A percentile compares a stretch with the other conserved stretches of the same genome.
phyloP scores from a whole-genome alignment of 495 filamentous ascomycete genomes.

The Neurospora pannonica region DNA sequence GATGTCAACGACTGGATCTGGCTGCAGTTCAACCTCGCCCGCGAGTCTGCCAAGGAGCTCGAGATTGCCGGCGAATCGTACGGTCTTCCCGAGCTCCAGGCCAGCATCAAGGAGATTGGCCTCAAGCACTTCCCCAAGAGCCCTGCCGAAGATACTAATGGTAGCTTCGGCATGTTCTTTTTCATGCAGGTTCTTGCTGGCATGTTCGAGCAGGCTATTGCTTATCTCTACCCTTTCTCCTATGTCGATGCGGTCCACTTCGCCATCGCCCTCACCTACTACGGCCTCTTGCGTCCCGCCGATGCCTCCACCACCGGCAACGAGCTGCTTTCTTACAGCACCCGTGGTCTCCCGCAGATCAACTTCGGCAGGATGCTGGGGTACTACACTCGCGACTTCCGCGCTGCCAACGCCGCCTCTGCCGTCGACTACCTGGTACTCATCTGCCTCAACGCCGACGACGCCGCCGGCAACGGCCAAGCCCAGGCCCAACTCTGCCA shows the following conservation, averaged over 20 bases:
- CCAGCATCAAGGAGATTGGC: constrained; percentile 78
- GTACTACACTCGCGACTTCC: constrained; percentile 92
- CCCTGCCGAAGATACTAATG: constrained; percentile 55
- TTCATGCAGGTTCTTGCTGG: constrained; percentile 81
- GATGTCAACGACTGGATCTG: constrained; percentile 93
- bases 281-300: constrained; percentile 79
- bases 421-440: constrained; percentile 90
- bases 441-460: constrained; percentile 86
- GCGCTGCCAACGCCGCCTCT: constrained; percentile 72
- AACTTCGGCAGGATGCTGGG: constrained; percentile 91
- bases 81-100: constrained; percentile 75
- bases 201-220: constrained; percentile 90
- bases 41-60: constrained; percentile 73
- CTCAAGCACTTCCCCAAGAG: constrained; percentile 72
- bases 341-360: constrained; percentile 75
- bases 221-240: constrained; percentile 79
- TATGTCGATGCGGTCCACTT: constrained; percentile 93
- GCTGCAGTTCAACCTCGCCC: constrained; percentile 86
- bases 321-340: constrained; percentile 59
- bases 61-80: constrained; percentile 84
- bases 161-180: constrained; percentile 83
- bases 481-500: constrained; percentile 78
- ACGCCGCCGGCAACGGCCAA: constrained; percentile 58
- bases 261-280: constrained; percentile 79
- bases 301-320: constrained; percentile 59